Conservation (phyloP, 2,329 filamentous ascomycete genomes). For the Hymenoscyphus occultus region DNA sequence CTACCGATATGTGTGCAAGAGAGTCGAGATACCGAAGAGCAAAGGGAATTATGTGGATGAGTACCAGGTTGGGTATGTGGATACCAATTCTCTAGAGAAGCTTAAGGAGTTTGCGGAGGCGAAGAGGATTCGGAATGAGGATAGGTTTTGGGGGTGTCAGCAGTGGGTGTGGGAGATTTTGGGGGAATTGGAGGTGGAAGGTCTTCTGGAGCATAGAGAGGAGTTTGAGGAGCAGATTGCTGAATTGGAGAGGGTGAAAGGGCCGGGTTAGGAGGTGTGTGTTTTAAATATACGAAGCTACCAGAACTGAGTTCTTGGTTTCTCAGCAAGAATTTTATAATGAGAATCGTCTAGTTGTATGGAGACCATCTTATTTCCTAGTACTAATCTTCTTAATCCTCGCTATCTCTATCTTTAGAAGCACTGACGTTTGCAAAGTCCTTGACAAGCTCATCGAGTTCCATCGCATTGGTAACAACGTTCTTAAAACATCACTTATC, state of each 20-base stretch:
- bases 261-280: background rate
- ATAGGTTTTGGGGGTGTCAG: background rate
- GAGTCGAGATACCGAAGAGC: too few species aligned
- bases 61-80: background rate
- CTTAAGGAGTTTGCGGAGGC: background rate
- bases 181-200: background rate
- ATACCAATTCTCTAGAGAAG: background rate
- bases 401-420: too few species aligned
- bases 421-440: too few species aligned
- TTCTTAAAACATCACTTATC: too few species aligned
- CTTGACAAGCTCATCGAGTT: too few species aligned
- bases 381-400: too few species aligned
- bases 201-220: background rate
- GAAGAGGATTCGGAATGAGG: background rate
- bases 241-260: background rate
- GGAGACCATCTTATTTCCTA: too few species aligned
- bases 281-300: too few species aligned
- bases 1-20: background rate
- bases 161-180: slow-evolving; percentile 1
- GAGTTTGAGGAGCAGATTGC: slow-evolving; percentile 4
- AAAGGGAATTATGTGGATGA: background rate
- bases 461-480: too few species aligned
- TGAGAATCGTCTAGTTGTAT: too few species aligned
- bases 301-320: too few species aligned
- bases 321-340: too few species aligned